Percentiles rank a stretch among this genome's conserved stretches.
Conservation (phyloP, 345 rosid species). For the Bruguiera sexangula region DNA sequence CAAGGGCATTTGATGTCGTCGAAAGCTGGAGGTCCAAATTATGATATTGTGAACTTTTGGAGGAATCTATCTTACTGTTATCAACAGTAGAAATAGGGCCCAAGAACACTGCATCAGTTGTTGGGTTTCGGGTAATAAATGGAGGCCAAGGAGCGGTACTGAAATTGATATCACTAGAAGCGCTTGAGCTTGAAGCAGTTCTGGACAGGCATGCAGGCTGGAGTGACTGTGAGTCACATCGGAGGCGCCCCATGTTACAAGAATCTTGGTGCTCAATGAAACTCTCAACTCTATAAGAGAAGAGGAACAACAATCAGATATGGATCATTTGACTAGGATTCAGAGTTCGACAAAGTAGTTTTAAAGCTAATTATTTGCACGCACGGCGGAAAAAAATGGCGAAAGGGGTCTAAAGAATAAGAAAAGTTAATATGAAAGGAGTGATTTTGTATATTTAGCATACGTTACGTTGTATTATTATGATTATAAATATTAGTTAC, state of each 20-base stretch:
- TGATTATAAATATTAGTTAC: no score
- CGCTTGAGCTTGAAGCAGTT: constrained; percentile 65
- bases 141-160: constrained; percentile 44
- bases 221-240: constrained; percentile 37
- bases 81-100: constrained; percentile 11
- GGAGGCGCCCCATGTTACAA: constrained; percentile 58
- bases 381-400: no score
- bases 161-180: constrained; percentile 47
- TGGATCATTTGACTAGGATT: neutral
- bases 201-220: constrained; percentile 52
- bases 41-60: constrained; percentile 19
- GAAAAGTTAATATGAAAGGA: no score
- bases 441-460: no score
- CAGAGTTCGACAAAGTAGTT: neutral
- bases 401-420: no score
- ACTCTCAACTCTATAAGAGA: constrained; percentile 71
- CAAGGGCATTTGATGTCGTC: constrained; percentile 27
- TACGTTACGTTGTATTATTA: no score
- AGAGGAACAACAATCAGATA: neutral
- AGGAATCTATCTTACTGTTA: constrained; percentile 10
- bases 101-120: constrained; percentile 23
- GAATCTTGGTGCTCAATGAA: constrained; percentile 94
- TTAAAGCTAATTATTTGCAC: neutral
- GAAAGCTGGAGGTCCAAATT: constrained; percentile 70
- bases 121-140: constrained; percentile 32